Evolutionary conservation across 768 basidiomycete genomes (phyloP).

Genomic region (Suillus americanus): DNA sequence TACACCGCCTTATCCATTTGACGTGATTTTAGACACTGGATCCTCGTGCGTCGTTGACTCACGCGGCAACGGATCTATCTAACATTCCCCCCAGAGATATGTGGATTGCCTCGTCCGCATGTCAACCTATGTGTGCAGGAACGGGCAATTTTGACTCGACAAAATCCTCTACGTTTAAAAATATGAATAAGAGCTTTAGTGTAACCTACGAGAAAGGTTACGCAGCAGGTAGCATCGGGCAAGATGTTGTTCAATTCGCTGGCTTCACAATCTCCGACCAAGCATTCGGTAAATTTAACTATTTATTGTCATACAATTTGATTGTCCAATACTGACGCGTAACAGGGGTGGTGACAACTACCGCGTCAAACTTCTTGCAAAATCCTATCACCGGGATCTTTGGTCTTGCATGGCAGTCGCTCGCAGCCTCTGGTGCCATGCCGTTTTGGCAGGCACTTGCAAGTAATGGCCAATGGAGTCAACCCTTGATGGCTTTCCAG

Average conservation of each 20-base stretch:
- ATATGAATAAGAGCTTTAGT: constrained; percentile 31
- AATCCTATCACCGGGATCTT: constrained; percentile 65
- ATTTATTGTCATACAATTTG: constrained; percentile 16
- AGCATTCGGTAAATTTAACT: constrained; percentile 42
- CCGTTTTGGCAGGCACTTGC: constrained; percentile 71
- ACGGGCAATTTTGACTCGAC: constrained; percentile 33
- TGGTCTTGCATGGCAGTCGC: constrained; percentile 65
- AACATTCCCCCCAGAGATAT: constrained; percentile 41
- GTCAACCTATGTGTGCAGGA: constrained; percentile 31
- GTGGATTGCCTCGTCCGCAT: constrained; percentile 44
- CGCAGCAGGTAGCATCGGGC: constrained; percentile 44
- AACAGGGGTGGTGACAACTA: constrained; percentile 29
- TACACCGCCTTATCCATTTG: constrained; percentile 44
- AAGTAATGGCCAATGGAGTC: constrained; percentile 38
- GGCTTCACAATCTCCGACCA: constrained; percentile 59
- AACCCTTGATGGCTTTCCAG: constrained; percentile 65
- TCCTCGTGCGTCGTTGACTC: constrained; percentile 36
- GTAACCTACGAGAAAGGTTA: constrained; percentile 48
- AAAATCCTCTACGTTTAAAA: constrained; percentile 37
- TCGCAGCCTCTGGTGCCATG: constrained; percentile 52
- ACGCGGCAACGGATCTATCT: neutral
- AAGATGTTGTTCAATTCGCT: constrained; percentile 74
- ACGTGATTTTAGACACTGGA: constrained; percentile 54
- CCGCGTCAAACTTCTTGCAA: constrained; percentile 40
- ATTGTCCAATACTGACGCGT: constrained; percentile 32